phyloP scores from a whole-genome alignment of 148 eudicot genomes.

The Linanthus parryae region DNA sequence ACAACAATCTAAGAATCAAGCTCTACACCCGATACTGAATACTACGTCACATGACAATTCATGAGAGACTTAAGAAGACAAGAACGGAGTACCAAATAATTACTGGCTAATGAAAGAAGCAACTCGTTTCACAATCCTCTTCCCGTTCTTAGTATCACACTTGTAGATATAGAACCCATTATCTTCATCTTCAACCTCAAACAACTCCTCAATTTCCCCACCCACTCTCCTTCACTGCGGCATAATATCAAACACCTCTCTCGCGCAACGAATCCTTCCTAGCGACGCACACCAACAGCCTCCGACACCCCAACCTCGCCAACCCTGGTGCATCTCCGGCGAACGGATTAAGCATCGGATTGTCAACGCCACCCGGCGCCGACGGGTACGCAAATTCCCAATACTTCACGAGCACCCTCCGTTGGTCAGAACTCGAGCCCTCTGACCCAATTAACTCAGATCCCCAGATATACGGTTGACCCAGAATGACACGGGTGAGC shows the following conservation, averaged over 20 bases:
- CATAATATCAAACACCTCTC: constrained; percentile 18
- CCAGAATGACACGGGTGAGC: constrained; percentile 27
- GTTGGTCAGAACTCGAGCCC: constrained; percentile 5
- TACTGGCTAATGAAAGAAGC: too few relatives aligned
- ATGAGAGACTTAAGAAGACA: too few relatives aligned
- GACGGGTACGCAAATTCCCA: constrained; percentile 20
- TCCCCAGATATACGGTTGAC: constrained; percentile 45
- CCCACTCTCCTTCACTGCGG: constrained; percentile 17
- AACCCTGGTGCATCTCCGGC: constrained; percentile 21
- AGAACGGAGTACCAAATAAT: too few relatives aligned
- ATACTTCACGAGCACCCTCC: constrained; percentile 2
- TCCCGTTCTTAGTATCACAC: constrained; percentile 15
- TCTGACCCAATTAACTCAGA: constrained; percentile 19
- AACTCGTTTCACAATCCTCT: constrained; percentile 15
- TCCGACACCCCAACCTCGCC: constrained; percentile 24
- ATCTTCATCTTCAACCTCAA: constrained; percentile 24
- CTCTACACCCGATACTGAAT: too few relatives aligned
- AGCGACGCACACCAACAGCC: constrained; percentile 28
- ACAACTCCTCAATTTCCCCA: too few relatives aligned
- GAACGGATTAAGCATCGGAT: constrained; percentile 33
- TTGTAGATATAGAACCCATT: constrained; percentile 23
- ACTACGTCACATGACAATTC: too few relatives aligned
- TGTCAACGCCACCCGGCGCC: constrained; percentile 25
- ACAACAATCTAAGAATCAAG: too few relatives aligned
- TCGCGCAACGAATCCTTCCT: constrained; percentile 25